phyloP scores from a whole-genome alignment of 176 grass and related monocot species.

The Oryza australiensis region DNA sequence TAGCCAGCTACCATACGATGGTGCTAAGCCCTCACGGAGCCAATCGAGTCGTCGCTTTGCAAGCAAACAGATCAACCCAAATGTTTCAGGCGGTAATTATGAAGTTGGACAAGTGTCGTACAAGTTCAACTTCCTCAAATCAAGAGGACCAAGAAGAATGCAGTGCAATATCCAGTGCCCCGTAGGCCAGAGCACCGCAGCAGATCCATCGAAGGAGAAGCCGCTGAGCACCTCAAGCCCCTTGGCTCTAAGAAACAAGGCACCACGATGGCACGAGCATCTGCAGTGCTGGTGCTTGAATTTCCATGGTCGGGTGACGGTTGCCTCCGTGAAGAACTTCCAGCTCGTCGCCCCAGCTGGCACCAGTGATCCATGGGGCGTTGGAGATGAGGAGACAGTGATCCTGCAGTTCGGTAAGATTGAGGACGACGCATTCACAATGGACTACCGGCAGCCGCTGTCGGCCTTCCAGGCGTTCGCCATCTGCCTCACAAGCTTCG shows the following conservation, averaged over 20 bases:
- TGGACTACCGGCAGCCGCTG: constrained; percentile 92
- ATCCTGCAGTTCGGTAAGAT: constrained; percentile 95
- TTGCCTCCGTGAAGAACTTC: constrained; percentile 95
- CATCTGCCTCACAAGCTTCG: constrained; percentile 95
- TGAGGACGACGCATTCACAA: constrained; percentile 76
- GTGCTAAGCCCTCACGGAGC: constrained; percentile 68
- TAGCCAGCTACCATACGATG: constrained; percentile 53
- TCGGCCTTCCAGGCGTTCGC: constrained; percentile 95
- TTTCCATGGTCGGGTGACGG: constrained; percentile 85
- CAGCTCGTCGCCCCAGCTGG: constrained; percentile 63
- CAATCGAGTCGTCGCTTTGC: constrained; percentile 66
- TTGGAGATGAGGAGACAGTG: constrained; percentile 77
- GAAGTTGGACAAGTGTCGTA: constrained; percentile 73
- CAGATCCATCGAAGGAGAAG: constrained; percentile 37
- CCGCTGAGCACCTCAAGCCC: background rate
- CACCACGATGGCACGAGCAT: constrained; percentile 89
- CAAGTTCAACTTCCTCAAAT: constrained; percentile 95
- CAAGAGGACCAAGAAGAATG: constrained; percentile 92
- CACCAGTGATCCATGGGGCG: constrained; percentile 31
- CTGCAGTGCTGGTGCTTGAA: constrained; percentile 98
- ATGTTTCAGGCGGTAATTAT: constrained; percentile 63
- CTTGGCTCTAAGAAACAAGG: constrained; percentile 81
- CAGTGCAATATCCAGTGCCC: constrained; percentile 80
- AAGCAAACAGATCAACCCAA: constrained; percentile 84
- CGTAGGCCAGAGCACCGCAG: constrained; percentile 11